Evolutionary conservation across 768 basidiomycete genomes (phyloP), one percentile per base, ranked within the genome.

Genomic region (Guyanaporus albipodus): DNA sequence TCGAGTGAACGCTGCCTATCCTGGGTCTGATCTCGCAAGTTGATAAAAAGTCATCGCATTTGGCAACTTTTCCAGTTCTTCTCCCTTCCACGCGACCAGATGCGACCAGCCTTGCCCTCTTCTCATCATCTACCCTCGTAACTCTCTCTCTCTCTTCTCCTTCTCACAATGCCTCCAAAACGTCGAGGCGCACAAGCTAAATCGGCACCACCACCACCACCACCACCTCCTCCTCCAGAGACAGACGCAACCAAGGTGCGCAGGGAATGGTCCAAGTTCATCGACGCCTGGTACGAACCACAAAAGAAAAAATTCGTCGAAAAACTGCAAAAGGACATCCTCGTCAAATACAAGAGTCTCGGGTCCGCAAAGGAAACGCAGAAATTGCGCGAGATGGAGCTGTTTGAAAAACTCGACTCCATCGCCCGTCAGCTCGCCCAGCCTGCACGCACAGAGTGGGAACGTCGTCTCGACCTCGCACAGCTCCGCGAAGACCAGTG

Each of bases 381-480:
- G 42, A 57, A 59, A 31, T 47, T 59, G 29, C 66, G 59, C 31
- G 59, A 63, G 8, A 53, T 58, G 49, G 64, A 67, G 38, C 55
- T 62, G 23, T 64, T 51, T 15, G 54, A 64, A 45, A 53, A 33
- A 22, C 53, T 61, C 50, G 50, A 57, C 31, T 36, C 56, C 4
- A 34, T 66, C 12, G 56, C 50, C 36, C 39, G 34, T 27, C 56
- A 53, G 9, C 63, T 66, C 22, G 46, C 64, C 44, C 48, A 60
- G 51, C 66, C 63, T 6, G 64, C 64, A 22, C 63, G 66, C 29
- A 23, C n/a, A 1, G 63, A 66, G 59, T 66, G 64, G 64, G 66
- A 66, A n/a, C 60, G 51, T 34, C 66, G 63, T 36, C 64, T 66
- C 38, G 57, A 56, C 14, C 54, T 60, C 38, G 59, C 59, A 0